Evolutionary conservation across 169 alveolate species (phyloP).

Genomic region (Plasmodium malariae): DNA sequence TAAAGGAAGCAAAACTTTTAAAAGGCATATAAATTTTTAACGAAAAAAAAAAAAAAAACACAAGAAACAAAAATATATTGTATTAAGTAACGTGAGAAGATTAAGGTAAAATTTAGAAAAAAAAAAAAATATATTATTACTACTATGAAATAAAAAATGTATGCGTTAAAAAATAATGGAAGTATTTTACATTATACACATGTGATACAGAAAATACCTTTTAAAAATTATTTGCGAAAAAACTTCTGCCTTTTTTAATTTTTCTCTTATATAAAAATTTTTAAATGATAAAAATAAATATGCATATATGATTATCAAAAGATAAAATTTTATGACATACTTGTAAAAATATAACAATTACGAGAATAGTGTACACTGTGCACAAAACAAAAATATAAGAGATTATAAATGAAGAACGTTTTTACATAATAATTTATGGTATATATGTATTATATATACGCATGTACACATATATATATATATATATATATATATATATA

Average conservation of each 20-base stretch:
- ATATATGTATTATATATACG: not conserved
- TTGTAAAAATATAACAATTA: not conserved
- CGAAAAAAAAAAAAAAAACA: no score
- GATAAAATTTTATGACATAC: not conserved
- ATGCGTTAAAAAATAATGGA: not conserved
- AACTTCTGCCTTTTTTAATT: not conserved
- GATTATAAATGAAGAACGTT: not conserved
- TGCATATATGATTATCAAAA: not conserved
- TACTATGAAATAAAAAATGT: not conserved
- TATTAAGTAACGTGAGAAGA: no score
- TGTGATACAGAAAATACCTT: not conserved
- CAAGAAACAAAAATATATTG: no score
- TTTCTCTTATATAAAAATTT: not conserved
- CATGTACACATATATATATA: not conserved
- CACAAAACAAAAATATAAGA: not conserved
- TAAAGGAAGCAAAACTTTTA: no score
- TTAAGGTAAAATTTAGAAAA: no score
- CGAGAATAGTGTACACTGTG: not conserved
- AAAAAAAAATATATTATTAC: no score
- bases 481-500: no score
- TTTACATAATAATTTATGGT: not conserved
- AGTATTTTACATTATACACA: not conserved
- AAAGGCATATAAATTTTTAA: no score
- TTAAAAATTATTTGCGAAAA: no score
- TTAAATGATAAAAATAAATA: no score